These are phyloP conservation scores for Flaveria floridana DNA, from an alignment of 140 eudicot genomes.

Conservation along the genomic window DNA sequence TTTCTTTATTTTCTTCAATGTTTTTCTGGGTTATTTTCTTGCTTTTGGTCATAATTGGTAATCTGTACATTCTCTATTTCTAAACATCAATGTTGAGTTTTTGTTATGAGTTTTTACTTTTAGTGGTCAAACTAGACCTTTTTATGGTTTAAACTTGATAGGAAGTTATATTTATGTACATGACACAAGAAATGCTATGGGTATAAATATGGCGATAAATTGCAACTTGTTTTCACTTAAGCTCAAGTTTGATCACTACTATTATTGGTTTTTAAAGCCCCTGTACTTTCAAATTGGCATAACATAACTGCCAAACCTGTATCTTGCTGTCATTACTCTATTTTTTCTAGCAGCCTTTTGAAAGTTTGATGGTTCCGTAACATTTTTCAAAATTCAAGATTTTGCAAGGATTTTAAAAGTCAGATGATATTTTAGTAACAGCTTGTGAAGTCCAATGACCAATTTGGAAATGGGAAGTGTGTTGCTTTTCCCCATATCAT, in stretches of 20 bases:
- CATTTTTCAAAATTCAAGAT: neutral
- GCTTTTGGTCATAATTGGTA: slow-evolving; percentile 26
- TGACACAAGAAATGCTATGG: neutral
- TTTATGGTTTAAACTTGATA: slow-evolving; percentile 6
- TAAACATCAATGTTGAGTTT: neutral
- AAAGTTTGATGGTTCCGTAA: neutral
- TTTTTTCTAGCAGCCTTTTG: neutral
- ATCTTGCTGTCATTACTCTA: neutral
- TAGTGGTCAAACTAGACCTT: neutral
- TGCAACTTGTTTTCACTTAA: neutral
- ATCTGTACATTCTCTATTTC: neutral
- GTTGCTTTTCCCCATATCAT: neutral
- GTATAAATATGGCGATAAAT: neutral
- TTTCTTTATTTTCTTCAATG: neutral
- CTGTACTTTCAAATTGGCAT: neutral
- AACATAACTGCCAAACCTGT: neutral
- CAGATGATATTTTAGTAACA: neutral
- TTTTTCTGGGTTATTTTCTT: neutral
- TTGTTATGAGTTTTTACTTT: slow-evolving; percentile 15
- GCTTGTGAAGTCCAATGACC: neutral
- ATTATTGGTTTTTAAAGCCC: neutral
- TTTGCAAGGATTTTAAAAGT: neutral
- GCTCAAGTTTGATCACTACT: neutral
- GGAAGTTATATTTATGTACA: neutral
- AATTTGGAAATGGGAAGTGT: neutral